phyloP scores from a whole-genome alignment of 768 basidiomycete species.

The Xerocomellus intermedius region DNA sequence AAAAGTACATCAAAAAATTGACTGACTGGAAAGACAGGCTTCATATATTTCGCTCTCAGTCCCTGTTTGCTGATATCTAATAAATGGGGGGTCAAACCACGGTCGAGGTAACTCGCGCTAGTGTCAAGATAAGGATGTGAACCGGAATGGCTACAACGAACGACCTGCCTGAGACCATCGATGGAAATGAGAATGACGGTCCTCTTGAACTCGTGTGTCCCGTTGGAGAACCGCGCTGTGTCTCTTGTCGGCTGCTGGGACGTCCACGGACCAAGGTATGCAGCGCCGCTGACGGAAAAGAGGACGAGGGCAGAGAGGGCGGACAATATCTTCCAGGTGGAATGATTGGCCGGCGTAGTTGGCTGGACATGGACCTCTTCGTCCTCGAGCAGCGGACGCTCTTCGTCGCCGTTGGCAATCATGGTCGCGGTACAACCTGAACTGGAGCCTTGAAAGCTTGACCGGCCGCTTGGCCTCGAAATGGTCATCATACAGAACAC shows the following conservation, averaged over 20 bases:
- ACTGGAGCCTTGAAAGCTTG: too few relatives aligned
- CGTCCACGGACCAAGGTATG: slow-evolving; percentile 5
- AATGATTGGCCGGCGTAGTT: neutral
- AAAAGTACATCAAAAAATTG: slow-evolving; percentile 25
- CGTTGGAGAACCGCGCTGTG: slow-evolving; percentile 58
- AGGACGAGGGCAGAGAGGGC: slow-evolving; percentile 17
- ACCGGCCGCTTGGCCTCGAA: too few relatives aligned
- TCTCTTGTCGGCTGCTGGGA: slow-evolving; percentile 1
- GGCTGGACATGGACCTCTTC: slow-evolving; percentile 2
- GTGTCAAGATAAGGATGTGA: slow-evolving; percentile 3
- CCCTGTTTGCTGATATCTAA: slow-evolving; percentile 79
- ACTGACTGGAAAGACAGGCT: slow-evolving; percentile 80
- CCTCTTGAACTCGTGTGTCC: slow-evolving; percentile 77
- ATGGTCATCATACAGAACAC: too few relatives aligned
- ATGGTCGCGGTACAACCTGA: neutral
- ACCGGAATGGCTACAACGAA: neutral
- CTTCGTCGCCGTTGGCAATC: slow-evolving; percentile 21
- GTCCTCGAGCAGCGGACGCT: slow-evolving; percentile 25
- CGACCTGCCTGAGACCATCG: slow-evolving; percentile 71
- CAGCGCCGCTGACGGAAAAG: slow-evolving; percentile 9
- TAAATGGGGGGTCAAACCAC: slow-evolving; percentile 81
- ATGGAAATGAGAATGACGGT: slow-evolving; percentile 86
- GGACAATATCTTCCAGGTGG: slow-evolving; percentile 12
- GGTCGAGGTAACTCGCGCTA: slow-evolving; percentile 85
- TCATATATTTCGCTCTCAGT: slow-evolving; percentile 81